A percentile compares a stretch with the other conserved stretches of the same genome.
Evolutionary conservation across 2,329 filamentous ascomycete genomes (phyloP).

Genomic region (Zasmidium angulare): DNA sequence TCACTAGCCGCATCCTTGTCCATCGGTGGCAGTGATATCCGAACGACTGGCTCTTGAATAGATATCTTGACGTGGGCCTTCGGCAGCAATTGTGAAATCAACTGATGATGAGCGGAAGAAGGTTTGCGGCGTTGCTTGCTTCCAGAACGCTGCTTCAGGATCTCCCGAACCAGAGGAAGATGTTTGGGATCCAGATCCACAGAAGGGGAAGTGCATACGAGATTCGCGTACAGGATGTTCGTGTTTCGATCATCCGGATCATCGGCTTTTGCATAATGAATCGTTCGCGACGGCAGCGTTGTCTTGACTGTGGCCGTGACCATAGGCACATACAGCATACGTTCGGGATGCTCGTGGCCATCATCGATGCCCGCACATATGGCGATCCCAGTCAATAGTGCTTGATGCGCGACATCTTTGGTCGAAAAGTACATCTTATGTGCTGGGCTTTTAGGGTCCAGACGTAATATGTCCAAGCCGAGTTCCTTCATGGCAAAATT

Average conservation of each 20-base stretch:
- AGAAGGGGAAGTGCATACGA: slow-evolving; percentile 93
- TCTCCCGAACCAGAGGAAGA: slow-evolving; percentile 76
- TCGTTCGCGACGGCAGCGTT: slow-evolving; percentile 89
- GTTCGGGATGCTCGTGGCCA: slow-evolving; percentile 79
- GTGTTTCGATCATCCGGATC: slow-evolving; percentile 81
- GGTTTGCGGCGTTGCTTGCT: slow-evolving; percentile 2
- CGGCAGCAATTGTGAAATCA: slow-evolving; percentile 87
- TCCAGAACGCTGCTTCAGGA: slow-evolving; percentile 55
- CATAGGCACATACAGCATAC: slow-evolving; percentile 93
- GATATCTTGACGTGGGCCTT: slow-evolving; percentile 95
- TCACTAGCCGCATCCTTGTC: slow-evolving; percentile 59
- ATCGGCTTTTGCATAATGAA: slow-evolving; percentile 70
- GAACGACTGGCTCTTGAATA: slow-evolving; percentile 90
- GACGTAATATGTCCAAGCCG: slow-evolving; percentile 84
- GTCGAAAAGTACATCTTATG: slow-evolving; percentile 98
- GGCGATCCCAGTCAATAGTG: slow-evolving; percentile 84
- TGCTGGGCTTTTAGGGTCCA: slow-evolving; percentile 88
- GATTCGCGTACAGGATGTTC: slow-evolving; percentile 94
- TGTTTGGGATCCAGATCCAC: slow-evolving; percentile 91
- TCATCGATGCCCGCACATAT: slow-evolving; percentile 91
- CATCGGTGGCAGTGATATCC: slow-evolving; percentile 82
- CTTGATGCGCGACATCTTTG: slow-evolving; percentile 92
- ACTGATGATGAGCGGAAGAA: slow-evolving; percentile 51
- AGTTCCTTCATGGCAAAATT: slow-evolving; percentile 96
- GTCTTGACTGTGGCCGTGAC: slow-evolving; percentile 93